Evolutionary conservation across 345 rosid species (phyloP).

Genomic region (Melaleuca alternifolia): DNA sequence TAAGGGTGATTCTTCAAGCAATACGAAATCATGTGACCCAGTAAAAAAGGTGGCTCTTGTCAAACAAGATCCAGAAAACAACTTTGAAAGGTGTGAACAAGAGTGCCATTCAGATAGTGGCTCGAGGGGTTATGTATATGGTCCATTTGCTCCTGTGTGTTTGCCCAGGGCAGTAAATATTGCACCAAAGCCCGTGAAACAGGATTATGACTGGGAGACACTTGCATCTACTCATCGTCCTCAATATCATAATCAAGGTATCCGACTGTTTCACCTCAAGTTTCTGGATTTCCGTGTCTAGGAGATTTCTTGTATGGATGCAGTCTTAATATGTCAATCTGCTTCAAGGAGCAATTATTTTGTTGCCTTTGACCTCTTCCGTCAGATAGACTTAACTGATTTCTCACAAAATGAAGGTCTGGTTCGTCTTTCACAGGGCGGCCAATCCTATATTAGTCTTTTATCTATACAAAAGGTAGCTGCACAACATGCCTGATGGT

Average conservation of each 20-base stretch:
- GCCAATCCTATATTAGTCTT: background rate
- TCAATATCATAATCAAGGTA: slow-evolving; percentile 63
- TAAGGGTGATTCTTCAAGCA: slow-evolving; percentile 14
- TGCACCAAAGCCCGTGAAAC: slow-evolving; percentile 14
- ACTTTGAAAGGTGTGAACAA: slow-evolving; percentile 2
- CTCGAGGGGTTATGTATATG: slow-evolving; percentile 34
- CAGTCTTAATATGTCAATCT: background rate
- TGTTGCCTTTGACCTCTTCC: background rate
- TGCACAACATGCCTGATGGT: background rate
- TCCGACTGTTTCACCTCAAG: background rate
- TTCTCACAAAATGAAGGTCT: background rate
- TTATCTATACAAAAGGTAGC: background rate
- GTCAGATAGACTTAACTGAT: background rate
- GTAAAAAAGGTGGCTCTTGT: slow-evolving; percentile 10
- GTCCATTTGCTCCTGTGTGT: slow-evolving; percentile 40
- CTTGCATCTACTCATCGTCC: slow-evolving; percentile 43
- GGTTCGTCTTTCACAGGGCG: background rate
- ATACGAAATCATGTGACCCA: slow-evolving; percentile 14
- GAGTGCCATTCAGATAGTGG: slow-evolving; percentile 14
- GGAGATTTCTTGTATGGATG: background rate
- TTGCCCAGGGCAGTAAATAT: background rate
- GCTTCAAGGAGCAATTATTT: background rate
- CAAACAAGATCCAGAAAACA: slow-evolving; percentile 11
- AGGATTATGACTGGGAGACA: slow-evolving; percentile 31
- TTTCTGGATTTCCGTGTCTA: background rate